Base-by-base conservation (phyloP, 2,329 filamentous ascomycete species). In the Epichloe hybrida region DNA sequence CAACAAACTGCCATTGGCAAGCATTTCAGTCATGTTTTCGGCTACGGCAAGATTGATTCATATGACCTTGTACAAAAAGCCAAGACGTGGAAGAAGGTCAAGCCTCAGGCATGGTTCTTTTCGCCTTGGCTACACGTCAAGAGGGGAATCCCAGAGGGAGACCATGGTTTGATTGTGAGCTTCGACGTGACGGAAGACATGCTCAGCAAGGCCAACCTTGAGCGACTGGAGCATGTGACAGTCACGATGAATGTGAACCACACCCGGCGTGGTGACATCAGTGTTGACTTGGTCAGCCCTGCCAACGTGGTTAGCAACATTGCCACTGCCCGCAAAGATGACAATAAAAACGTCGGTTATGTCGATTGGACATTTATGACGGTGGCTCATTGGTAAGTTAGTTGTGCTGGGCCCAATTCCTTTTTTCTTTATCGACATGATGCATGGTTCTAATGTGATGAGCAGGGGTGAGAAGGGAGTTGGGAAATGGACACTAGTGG, bases 321-420 rank as follows among this genome's bases (percentile, higher is more conserved):
- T 49, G 85, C 90, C 4, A 86, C 83, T 12, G 73, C 84, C 2
- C 84, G 93, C 56, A 76, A 76, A 53, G 67, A 79, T 21, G 93
- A 98, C 65, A 72, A 76, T 1, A 77, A 76, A 37, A 64, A 69
- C 0, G 67, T 69, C 21, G 93, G 93, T 8, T 98, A 97, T 64
- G 72, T 83, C 38, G 88, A 97, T 69, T 98, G 93, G 93, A 97
- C 91, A 0, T 98, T 98, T 61, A 98, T 98, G 93, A 94, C 84
- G 54, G 93, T 98, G 38, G 90, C 84, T 56, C 93, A 98, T 65
- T 98, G 90, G 86, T 89, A 75, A 68, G 83, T 68, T 20, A 68
- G 83, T 68, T 20, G 34, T 41, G 15, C 5, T 4, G 13, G 4
- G 5, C 5, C 12, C 1, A 1, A 11, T 38, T 3, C 15, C 1